phyloP scores from a whole-genome alignment of 2,329 filamentous ascomycete genomes.

The Samsoniella hepiali region DNA sequence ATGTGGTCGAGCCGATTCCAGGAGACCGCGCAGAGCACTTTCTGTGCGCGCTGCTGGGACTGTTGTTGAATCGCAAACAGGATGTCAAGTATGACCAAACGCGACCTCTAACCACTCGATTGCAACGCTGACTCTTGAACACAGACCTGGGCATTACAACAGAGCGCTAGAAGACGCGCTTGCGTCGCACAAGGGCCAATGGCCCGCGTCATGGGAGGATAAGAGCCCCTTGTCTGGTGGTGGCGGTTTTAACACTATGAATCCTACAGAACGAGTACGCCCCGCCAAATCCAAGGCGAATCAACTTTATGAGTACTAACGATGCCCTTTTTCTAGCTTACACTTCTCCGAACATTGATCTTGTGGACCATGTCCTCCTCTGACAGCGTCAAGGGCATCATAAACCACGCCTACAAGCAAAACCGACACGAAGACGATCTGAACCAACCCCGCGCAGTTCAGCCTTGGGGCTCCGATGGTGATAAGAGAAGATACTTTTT shows the following conservation, averaged over 20 bases:
- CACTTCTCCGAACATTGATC: slow-evolving; percentile 75
- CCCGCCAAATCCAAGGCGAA: slow-evolving; percentile 30
- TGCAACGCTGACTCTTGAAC: background rate
- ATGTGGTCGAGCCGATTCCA: slow-evolving; percentile 72
- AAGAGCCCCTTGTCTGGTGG: slow-evolving; percentile 80
- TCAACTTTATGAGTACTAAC: slow-evolving; percentile 18
- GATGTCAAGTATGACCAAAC: slow-evolving; percentile 79
- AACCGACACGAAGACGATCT: slow-evolving; percentile 72
- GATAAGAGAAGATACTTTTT: slow-evolving; percentile 92
- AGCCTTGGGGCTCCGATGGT: slow-evolving; percentile 85
- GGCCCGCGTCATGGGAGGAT: slow-evolving; percentile 78
- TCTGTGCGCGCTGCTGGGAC: slow-evolving; percentile 80
- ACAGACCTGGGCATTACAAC: slow-evolving; percentile 84
- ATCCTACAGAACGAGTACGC: slow-evolving; percentile 72
- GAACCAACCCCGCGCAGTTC: slow-evolving; percentile 85
- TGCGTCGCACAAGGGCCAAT: slow-evolving; percentile 79
- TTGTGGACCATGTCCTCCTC: slow-evolving; percentile 89
- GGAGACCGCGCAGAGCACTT: slow-evolving; percentile 84
- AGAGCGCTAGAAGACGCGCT: slow-evolving; percentile 93
- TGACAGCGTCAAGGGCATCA: slow-evolving; percentile 73
- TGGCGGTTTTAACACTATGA: slow-evolving; percentile 78
- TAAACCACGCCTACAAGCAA: slow-evolving; percentile 87
- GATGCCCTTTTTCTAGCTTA: slow-evolving; percentile 55
- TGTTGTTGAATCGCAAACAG: slow-evolving; percentile 95
- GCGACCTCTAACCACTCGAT: background rate